Conservation (phyloP, 2,329 filamentous ascomycete genomes). For the Salinomyces thailandicus region DNA sequence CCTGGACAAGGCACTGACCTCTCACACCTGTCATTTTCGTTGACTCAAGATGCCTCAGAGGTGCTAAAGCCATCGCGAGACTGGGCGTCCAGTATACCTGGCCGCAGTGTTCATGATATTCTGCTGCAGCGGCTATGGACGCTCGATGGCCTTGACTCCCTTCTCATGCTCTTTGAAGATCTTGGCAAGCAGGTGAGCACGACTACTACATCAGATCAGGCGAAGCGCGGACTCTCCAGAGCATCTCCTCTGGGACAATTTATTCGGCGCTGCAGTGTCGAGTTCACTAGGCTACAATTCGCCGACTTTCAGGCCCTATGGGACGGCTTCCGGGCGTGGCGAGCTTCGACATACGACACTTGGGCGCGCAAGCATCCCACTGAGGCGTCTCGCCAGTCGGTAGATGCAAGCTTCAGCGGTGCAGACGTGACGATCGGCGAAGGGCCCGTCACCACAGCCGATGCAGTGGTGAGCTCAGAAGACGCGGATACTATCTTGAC, state of each 20-base stretch:
- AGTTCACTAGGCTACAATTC: conserved; percentile 73
- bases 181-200: conserved; percentile 31
- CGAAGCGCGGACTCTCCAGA: conserved; percentile 40
- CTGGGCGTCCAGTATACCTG: conserved; percentile 45
- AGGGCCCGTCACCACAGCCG: not conserved
- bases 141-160: conserved; percentile 67
- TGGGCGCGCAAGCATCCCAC: conserved; percentile 47
- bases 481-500: conserved; percentile 50
- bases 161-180: conserved; percentile 56
- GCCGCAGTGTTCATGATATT: conserved; percentile 75
- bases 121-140: conserved; percentile 75
- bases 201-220: not conserved
- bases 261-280: conserved; percentile 63
- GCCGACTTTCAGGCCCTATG: conserved; percentile 68
- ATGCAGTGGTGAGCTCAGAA: conserved; percentile 12
- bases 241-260: conserved; percentile 76
- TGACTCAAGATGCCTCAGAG: conserved; percentile 29
- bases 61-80: conserved; percentile 11
- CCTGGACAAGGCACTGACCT: conserved; percentile 5
- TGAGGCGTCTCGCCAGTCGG: conserved; percentile 15
- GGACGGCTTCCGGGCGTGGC: conserved; percentile 71
- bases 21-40: conserved; percentile 4
- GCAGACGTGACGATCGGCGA: not conserved
- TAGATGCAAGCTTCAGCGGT: not conserved
- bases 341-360: conserved; percentile 57